Evolutionary conservation across 2,329 filamentous ascomycete genomes (phyloP), one percentile per base, ranked within the genome.

Genomic region (Ambrosiella xylebori): DNA sequence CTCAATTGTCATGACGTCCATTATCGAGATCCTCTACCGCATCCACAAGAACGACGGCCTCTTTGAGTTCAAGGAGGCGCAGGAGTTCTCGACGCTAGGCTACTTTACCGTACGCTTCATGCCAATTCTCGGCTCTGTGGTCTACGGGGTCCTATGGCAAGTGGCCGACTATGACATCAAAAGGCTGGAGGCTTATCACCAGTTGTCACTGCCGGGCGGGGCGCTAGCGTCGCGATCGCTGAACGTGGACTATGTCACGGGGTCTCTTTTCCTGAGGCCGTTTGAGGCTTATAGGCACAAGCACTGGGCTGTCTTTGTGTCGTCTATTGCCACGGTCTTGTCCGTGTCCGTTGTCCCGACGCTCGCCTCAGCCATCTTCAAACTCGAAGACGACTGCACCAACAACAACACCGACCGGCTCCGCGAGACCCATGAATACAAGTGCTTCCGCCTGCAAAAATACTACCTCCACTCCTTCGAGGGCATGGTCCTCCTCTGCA

Each of bases 221-320:
- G 80, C 82, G 0, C 68, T 81, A 17, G 82, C 81, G 0, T 77
- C 76, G 44, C 77, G 81, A 65, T 85, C 81, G 0, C 77, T 88
- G 64, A 88, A 87, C 62, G 82, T 86, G 61, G 82, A 87, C 66
- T 88, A 88, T 61, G 75, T 86, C 50, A 86, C 84, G 4, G 76
- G 80, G 63, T 78, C 84, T 69, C 81, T 76, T 64, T 80, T 85
- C 64, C 68, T 84, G 44, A 75, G 82, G 1, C 85, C 85, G 0
- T 67, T 87, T 3, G 73, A 76, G 51, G 84, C 84, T 1, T 64
- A 86, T 2, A 73, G 72, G 61, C 76, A 79, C 62, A 75, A 74
- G 50, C 85, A 88, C 64, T 85, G 82, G 65, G 82, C 84, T 0
- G 84, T 88, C 5, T 77, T 78, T 0, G 71, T 83, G 12, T 86